Percentiles rank a stretch among this genome's conserved stretches.
Conservation (phyloP, 2,329 filamentous ascomycete genomes). For the Colletotrichum noveboracense region DNA sequence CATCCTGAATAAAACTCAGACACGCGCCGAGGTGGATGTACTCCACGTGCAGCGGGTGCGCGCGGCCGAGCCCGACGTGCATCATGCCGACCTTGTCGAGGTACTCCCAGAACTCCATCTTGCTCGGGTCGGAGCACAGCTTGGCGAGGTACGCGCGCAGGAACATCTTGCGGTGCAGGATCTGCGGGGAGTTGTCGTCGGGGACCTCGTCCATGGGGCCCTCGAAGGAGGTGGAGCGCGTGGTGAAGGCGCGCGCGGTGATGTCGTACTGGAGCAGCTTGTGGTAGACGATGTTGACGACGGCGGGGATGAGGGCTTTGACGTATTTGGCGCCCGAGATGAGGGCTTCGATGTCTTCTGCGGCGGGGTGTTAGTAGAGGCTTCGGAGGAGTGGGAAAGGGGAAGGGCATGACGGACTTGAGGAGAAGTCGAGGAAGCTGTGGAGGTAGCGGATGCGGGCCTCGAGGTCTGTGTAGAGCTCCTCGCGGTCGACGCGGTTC, state of each 20-base stretch:
- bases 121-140: constrained; percentile 75
- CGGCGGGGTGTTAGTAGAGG: too few species aligned
- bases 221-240: constrained; percentile 67
- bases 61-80: constrained; percentile 78
- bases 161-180: constrained; percentile 80
- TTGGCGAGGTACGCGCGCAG: constrained; percentile 76
- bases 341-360: constrained; percentile 76
- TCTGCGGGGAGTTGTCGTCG: constrained; percentile 74
- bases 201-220: constrained; percentile 68
- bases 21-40: constrained; percentile 79
- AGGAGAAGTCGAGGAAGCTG: constrained; percentile 77
- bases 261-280: constrained; percentile 84
- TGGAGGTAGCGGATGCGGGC: constrained; percentile 75
- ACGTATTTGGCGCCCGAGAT: constrained; percentile 75
- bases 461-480: constrained; percentile 74
- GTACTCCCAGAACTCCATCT: constrained; percentile 83
- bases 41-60: constrained; percentile 77
- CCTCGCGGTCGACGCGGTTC: constrained; percentile 72
- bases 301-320: constrained; percentile 79
- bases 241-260: constrained; percentile 77
- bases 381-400: too few species aligned
- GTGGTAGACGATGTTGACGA: constrained; percentile 85
- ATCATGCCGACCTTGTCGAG: constrained; percentile 86
- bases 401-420: constrained; percentile 54
- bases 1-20: constrained; percentile 78